Evolutionary conservation across 768 basidiomycete species (phyloP), one percentile per base, ranked within the genome.

Genomic region (Dacryopinax primogenitus): DNA sequence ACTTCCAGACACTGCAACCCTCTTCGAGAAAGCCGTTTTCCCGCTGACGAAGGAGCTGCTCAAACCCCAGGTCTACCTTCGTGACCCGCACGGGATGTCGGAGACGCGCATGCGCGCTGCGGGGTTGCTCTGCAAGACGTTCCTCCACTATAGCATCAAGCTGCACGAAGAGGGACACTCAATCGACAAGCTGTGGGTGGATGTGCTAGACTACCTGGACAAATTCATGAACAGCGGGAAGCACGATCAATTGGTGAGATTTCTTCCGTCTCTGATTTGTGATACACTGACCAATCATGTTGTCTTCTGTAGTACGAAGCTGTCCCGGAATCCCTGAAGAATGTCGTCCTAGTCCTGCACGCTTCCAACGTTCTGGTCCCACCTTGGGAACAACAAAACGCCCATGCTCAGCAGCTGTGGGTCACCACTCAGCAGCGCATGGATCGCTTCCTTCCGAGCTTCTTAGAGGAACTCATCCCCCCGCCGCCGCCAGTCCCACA

Each of bases 341-440:
- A 98, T 71, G 90, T 95, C 62, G 77, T 99, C 16, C 81, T 98
- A 61, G 95, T 99, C 62, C 94, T 99, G 92, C 86, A 93, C 70
- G 90, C 93, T 1, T 87, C 87, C 0, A 82, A 83, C 3, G 85
- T 94, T 65, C 83, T 99, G 18, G 81, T 90, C 2, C 89, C 90
- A 2, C 86, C 83, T 0, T 12, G 76, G 77, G 84, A 84, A 64
- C 79, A 78, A 51, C 86, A 85, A 72, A 81, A 80, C 67, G 86
- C 82, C 1, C 67, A 12, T 18, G 41, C 41, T 23, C 41, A 44
- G 18, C 51, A 35, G 7, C 76, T 97, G 34, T 99, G 94, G 94
- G 81, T 81, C 13, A 83, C 86, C 28, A 94, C 93, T 1, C 84
- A 87, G 66, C 88, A 91, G 68, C 81, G 92, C 67, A 84, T 97